Conservation (phyloP, 2,329 filamentous ascomycete genomes). For the Escovopsis sp. region DNA sequence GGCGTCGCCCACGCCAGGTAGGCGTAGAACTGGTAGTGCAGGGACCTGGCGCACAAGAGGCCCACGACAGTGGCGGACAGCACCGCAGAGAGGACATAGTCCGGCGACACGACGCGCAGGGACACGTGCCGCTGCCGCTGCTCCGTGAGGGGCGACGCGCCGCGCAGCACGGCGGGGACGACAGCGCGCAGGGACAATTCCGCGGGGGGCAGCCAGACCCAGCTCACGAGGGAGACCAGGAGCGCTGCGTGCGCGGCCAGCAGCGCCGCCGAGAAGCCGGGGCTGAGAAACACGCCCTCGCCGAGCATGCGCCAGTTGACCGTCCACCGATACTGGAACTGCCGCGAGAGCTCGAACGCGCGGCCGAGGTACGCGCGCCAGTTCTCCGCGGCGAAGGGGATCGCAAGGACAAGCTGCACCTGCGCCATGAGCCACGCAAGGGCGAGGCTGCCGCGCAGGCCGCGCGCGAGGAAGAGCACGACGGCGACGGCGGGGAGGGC, state of each 20-base stretch:
- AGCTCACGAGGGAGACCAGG: conserved; percentile 48
- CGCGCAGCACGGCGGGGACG: conserved; percentile 25
- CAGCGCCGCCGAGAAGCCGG: conserved; percentile 50
- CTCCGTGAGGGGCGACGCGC: conserved; percentile 28
- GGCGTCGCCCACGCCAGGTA: conserved; percentile 84
- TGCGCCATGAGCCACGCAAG: conserved; percentile 59
- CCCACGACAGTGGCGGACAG: conserved; percentile 65
- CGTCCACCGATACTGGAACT: conserved; percentile 96
- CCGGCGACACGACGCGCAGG: conserved; percentile 41
- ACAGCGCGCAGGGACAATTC: conserved; percentile 42
- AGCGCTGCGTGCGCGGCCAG: conserved; percentile 49
- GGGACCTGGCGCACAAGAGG: conserved; percentile 68
- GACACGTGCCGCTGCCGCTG: conserved; percentile 42
- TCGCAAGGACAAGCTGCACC: conserved; percentile 52
- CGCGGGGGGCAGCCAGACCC: conserved; percentile 55
- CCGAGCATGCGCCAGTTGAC: conserved; percentile 97
- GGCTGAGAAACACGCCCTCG: conserved; percentile 61
- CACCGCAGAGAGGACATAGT: conserved; percentile 62
- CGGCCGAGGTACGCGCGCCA: conserved; percentile 57
- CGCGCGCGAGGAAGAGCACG: conserved; percentile 58
- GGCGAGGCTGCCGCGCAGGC: conserved; percentile 47
- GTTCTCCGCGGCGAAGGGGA: conserved; percentile 55
- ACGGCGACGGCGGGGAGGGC: conserved; percentile 67
- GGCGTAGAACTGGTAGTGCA: conserved; percentile 93
- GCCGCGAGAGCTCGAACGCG: conserved; percentile 80